These are phyloP conservation scores for Backusella tuberculispora DNA, from an alignment of 192 early-diverging fungal species.

Conservation along the genomic window DNA sequence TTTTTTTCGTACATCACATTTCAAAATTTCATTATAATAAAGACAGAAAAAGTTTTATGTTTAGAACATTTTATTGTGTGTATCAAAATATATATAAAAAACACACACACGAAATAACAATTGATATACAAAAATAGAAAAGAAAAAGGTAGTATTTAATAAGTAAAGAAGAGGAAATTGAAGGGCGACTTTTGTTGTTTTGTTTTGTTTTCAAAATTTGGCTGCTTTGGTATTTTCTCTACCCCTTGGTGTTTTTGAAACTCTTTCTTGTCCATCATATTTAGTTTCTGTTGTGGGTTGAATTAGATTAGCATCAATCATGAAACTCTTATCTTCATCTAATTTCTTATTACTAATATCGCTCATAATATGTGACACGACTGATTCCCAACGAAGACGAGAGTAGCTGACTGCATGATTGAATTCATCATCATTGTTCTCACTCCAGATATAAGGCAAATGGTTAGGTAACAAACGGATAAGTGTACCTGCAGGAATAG, in stretches of 20 bases:
- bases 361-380: constrained; percentile 14
- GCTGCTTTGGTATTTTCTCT: background rate
- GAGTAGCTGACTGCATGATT: constrained; percentile 27
- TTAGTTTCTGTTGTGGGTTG: background rate
- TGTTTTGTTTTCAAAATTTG: background rate
- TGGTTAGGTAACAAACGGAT: constrained; percentile 74
- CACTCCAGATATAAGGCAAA: constrained; percentile 22
- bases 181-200: too few relatives aligned
- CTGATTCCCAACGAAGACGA: constrained; percentile 32
- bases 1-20: constrained; percentile 4
- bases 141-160: background rate
- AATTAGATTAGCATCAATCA: background rate
- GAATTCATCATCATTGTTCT: constrained; percentile 47
- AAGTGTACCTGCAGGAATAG: constrained; percentile 69
- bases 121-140: background rate
- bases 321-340: constrained; percentile 2
- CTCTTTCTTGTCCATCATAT: background rate
- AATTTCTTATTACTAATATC: constrained; percentile 10
- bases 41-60: constrained; percentile 9
- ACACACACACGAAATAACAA: background rate
- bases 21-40: background rate
- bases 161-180: background rate
- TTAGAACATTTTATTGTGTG: background rate
- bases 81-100: background rate
- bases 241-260: background rate